A percentile compares a stretch with the other conserved stretches of the same genome.
Conservation (phyloP, 1,284 basidiomycete genomes). For the Erythrobasidium hasegawianum region DNA sequence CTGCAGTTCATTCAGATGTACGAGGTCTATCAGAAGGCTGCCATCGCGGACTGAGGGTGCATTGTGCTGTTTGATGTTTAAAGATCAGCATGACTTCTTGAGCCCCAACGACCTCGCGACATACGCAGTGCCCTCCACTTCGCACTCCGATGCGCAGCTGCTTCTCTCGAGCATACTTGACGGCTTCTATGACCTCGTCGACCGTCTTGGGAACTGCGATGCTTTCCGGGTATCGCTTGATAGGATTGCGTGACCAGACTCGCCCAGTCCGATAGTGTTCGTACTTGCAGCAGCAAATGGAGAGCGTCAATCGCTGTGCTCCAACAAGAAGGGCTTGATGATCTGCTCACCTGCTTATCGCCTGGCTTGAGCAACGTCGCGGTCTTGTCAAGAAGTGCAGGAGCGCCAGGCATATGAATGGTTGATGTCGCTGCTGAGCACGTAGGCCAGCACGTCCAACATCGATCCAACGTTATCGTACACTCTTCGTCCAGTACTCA, state of each 20-base stretch:
- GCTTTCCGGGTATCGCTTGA: not conserved
- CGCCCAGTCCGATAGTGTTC: not conserved
- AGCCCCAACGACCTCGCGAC: not conserved
- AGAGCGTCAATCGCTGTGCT: too few species aligned
- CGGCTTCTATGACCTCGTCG: not conserved
- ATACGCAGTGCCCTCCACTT: slow-evolving; percentile 9
- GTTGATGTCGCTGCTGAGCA: too few species aligned
- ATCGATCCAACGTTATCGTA: too few species aligned
- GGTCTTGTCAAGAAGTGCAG: too few species aligned
- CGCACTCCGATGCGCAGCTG: not conserved
- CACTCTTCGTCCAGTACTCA: too few species aligned
- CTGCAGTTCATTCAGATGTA: not conserved
- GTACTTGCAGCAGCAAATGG: too few species aligned
- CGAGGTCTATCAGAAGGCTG: not conserved
- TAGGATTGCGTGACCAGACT: not conserved
- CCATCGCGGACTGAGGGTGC: slow-evolving; percentile 15
- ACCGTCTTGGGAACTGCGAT: not conserved
- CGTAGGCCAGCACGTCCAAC: too few species aligned
- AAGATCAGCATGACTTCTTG: not conserved
- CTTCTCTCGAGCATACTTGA: slow-evolving; percentile 3
- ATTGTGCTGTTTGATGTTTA: not conserved
- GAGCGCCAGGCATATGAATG: too few species aligned
- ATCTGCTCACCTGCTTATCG: too few species aligned
- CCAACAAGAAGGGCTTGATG: too few species aligned
- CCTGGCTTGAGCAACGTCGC: too few species aligned